Evolutionary conservation across 2,329 filamentous ascomycete species (phyloP).

Genomic region (Fusarium sp.): DNA sequence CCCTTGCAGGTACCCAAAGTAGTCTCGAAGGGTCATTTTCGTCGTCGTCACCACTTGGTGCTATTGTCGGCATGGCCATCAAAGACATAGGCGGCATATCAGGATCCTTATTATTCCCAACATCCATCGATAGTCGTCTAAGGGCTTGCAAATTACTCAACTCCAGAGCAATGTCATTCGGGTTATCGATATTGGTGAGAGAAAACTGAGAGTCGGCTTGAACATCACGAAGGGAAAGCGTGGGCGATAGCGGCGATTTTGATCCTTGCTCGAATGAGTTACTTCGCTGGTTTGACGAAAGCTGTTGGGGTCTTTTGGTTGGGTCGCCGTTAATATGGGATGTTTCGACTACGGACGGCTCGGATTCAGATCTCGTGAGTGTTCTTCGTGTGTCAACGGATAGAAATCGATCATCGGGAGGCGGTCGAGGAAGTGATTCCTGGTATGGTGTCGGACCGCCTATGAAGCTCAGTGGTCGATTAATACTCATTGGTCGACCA

Average conservation of each 20-base stretch:
- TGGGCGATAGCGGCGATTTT: slow-evolving; percentile 64
- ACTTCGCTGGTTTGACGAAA: slow-evolving; percentile 58
- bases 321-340: slow-evolving; percentile 52
- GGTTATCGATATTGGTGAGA: slow-evolving; percentile 89
- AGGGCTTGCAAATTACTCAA: slow-evolving; percentile 92
- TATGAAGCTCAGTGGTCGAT: slow-evolving; percentile 81
- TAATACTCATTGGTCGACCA: slow-evolving; percentile 74
- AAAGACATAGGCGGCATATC: slow-evolving; percentile 79
- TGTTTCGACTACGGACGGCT: slow-evolving; percentile 55
- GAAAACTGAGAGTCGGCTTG: slow-evolving; percentile 77
- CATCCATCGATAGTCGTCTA: slow-evolving; percentile 94
- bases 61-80: slow-evolving; percentile 78
- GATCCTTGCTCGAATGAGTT: slow-evolving; percentile 58
- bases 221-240: slow-evolving; percentile 66
- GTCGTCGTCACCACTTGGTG: slow-evolving; percentile 79
- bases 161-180: slow-evolving; percentile 90
- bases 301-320: slow-evolving; percentile 59
- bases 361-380: slow-evolving; percentile 62
- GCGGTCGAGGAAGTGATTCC: slow-evolving; percentile 60
- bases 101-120: slow-evolving; percentile 77
- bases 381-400: slow-evolving; percentile 57
- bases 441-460: slow-evolving; percentile 64
- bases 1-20: slow-evolving; percentile 94
- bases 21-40: slow-evolving; percentile 90
- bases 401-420: slow-evolving; percentile 51